A percentile compares a stretch with the other conserved stretches of the same genome.
Evolutionary conservation across 257 asterid genomes (phyloP).

Genomic region (Primulina huaijiensis): DNA sequence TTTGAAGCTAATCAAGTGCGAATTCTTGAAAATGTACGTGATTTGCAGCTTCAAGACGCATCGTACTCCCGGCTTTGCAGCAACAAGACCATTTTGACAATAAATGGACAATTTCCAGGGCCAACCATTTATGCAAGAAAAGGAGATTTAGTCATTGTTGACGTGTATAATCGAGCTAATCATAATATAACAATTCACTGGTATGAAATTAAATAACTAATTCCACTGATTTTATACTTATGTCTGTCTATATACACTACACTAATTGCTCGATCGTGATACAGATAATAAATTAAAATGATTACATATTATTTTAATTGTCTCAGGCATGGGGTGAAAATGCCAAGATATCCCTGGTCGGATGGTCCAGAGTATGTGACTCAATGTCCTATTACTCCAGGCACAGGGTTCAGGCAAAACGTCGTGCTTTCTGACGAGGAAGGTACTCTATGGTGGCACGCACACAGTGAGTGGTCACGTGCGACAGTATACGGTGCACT

Average conservation of each 20-base stretch:
- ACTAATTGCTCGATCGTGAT: no score
- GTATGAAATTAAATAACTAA: conserved; percentile 21
- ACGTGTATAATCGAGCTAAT: conserved; percentile 28
- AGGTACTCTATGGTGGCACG: conserved; percentile 83
- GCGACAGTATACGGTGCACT: conserved; percentile 54
- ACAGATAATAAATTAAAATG: no score
- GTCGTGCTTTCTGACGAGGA: conserved; percentile 49
- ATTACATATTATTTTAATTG: no score
- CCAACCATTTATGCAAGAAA: conserved; percentile 38
- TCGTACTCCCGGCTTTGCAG: conserved; percentile 38
- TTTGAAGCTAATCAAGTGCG: background rate
- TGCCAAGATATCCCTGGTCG: conserved; percentile 61
- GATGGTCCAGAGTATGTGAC: conserved; percentile 66
- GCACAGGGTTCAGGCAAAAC: conserved; percentile 40
- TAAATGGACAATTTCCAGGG: conserved; percentile 48
- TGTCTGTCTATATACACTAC: no score
- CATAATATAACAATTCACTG: conserved; percentile 43
- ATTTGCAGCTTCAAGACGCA: conserved; percentile 33
- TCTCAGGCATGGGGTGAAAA: conserved; percentile 67
- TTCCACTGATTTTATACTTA: no score
- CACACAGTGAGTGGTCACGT: conserved; percentile 61
- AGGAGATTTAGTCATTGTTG: conserved; percentile 36
- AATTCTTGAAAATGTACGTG: no score
- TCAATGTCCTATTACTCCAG: conserved; percentile 60
- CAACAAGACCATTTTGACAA: conserved; percentile 41